A percentile compares a stretch with the other conserved stretches of the same genome.
These are phyloP conservation scores for Dendrobium catenatum DNA, from an alignment of 106 monocot genomes.

Conservation along the genomic window DNA sequence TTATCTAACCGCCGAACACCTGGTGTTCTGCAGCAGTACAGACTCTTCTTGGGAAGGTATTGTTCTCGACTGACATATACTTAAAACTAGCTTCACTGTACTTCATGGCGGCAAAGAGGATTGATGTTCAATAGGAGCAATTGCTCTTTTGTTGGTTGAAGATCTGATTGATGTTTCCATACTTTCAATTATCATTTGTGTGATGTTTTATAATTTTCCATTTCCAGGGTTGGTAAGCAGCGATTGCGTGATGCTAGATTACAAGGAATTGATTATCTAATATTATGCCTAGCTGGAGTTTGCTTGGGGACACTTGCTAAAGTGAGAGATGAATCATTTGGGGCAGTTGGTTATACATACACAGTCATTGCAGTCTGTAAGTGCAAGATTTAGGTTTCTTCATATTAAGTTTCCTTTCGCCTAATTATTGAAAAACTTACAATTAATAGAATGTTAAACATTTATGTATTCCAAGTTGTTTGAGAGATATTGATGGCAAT, in stretches of 20 bases:
- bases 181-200: not conserved
- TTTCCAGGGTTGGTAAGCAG: constrained; percentile 60
- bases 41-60: constrained; percentile 73
- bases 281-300: constrained; percentile 66
- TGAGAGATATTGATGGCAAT: not conserved
- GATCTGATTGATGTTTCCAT: not conserved
- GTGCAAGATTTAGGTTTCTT: constrained; percentile 10
- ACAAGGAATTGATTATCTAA: constrained; percentile 69
- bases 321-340: constrained; percentile 72
- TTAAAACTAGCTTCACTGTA: not conserved
- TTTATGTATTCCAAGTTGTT: no score
- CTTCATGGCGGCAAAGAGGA: not conserved
- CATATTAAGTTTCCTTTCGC: not conserved
- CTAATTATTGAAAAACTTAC: not conserved
- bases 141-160: not conserved
- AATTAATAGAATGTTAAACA: not conserved
- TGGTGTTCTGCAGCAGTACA: constrained; percentile 49
- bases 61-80: not conserved
- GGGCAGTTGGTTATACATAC: constrained; percentile 64
- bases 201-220: not conserved
- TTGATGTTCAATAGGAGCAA: not conserved
- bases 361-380: constrained; percentile 90
- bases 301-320: constrained; percentile 77
- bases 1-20: constrained; percentile 59
- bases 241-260: constrained; percentile 72